Percentiles rank a stretch among this genome's conserved stretches.
These are phyloP conservation scores for Eucalyptus grandis DNA, from an alignment of 345 rosid genomes.

Conservation along the genomic window DNA sequence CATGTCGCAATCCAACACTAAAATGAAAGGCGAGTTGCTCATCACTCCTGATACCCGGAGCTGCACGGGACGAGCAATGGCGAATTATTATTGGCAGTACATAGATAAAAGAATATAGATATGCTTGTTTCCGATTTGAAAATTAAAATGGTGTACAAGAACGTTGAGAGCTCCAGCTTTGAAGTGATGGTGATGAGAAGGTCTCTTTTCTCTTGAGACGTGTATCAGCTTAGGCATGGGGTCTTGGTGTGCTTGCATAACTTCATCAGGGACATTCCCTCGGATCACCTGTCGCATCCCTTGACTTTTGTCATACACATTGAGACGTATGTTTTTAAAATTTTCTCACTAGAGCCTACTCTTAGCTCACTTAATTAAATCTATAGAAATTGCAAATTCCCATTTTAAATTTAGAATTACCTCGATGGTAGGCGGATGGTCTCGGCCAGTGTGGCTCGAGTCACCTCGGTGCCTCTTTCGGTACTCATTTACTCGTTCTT, in stretches of 20 bases:
- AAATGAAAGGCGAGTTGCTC: too few species aligned
- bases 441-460: not conserved
- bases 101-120: not conserved
- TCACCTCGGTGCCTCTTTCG: not conserved
- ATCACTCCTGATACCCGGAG: too few species aligned
- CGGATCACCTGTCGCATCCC: not conserved
- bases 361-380: not conserved
- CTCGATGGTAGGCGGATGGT: slow-evolving; percentile 10
- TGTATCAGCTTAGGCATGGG: slow-evolving; percentile 22
- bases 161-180: slow-evolving; percentile 47
- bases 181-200: slow-evolving; percentile 22
- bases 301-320: not conserved
- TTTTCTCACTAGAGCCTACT: too few species aligned
- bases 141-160: slow-evolving; percentile 7
- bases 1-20: too few species aligned
- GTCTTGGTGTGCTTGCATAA: not conserved
- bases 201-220: slow-evolving; percentile 39
- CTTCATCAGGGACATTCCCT: not conserved
- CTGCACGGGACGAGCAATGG: too few species aligned
- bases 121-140: not conserved
- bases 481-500: not conserved
- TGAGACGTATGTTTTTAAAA: not conserved
- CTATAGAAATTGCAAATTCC: not conserved
- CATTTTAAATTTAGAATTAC: not conserved
- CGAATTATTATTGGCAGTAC: not conserved